These are phyloP conservation scores for Zymoseptoria crescenta DNA, from an alignment of 2,329 filamentous ascomycete species.

Conservation along the genomic window DNA sequence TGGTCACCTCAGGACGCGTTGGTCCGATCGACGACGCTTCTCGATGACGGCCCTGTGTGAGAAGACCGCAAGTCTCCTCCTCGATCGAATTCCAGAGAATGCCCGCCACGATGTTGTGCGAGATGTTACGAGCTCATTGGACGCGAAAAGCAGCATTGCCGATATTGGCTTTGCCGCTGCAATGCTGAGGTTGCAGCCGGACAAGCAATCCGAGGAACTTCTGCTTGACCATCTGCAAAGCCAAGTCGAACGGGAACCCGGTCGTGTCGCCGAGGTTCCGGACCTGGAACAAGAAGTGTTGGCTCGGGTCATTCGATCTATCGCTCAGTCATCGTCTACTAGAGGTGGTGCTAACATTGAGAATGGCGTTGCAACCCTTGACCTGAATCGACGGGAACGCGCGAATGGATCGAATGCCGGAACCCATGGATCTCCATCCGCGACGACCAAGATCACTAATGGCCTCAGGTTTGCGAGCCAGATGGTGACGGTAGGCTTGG, in stretches of 20 bases:
- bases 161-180: conserved; percentile 17
- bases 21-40: conserved; percentile 2
- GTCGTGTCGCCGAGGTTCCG: conserved; percentile 11
- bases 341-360: not conserved
- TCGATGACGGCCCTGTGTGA: conserved; percentile 12
- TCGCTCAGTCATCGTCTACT: not conserved
- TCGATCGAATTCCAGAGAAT: conserved; percentile 14
- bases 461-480: conserved; percentile 7
- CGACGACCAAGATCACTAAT: not conserved
- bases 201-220: conserved; percentile 2
- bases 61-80: conserved; percentile 16
- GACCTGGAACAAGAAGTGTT: conserved; percentile 11
- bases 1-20: not conserved
- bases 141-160: conserved; percentile 7
- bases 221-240: conserved; percentile 10
- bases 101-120: conserved; percentile 14
- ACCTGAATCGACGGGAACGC: not conserved
- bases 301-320: not conserved
- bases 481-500: not conserved
- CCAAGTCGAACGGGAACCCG: conserved; percentile 9
- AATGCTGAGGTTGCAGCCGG: conserved; percentile 10
- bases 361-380: not conserved
- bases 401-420: not conserved
- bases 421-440: not conserved
- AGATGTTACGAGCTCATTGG: conserved; percentile 12